phyloP scores from a whole-genome alignment of 345 rosid species.

The thale cress (Arabidopsis thaliana) region TAIR10.1 NC_003076.8:24932501-24933000 shows the following conservation, averaged over 20 bases:
- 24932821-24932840: neutral
- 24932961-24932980: conserved; percentile 23
- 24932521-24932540: neutral
- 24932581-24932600: conserved; percentile 9
- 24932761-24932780: conserved; percentile 31
- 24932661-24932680: neutral
- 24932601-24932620: conserved; percentile 6
- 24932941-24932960: conserved; percentile 32
- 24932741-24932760: conserved; percentile 29
- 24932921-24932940: conserved; percentile 44
- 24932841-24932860: neutral
- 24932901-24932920: conserved; percentile 5
- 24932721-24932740: conserved; percentile 43
- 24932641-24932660: neutral
- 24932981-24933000: conserved; percentile 23
- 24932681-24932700: neutral
- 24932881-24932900: neutral
- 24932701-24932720: conserved; percentile 10
- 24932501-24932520: conserved; percentile 4
- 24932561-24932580: conserved; percentile 26
- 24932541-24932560: neutral
- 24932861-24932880: neutral
- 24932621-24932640: conserved; percentile 29
- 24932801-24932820: neutral
- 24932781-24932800: conserved; percentile 12